Evolutionary conservation across 2,329 filamentous ascomycete species (phyloP).

Genomic region (Coniella vitis): DNA sequence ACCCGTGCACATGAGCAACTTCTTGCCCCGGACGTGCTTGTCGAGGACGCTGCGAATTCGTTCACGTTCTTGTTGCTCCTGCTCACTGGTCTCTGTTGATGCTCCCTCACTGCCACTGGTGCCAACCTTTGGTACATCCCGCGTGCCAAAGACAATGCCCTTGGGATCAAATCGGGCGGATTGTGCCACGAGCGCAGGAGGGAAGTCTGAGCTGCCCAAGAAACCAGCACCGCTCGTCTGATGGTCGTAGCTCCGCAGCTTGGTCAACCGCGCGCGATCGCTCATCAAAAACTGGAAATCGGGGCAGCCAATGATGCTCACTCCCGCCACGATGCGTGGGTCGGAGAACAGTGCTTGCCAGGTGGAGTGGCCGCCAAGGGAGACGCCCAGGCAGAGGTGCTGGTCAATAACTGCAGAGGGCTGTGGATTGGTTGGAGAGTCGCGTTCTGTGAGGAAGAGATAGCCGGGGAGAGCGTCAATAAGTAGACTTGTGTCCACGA

Average conservation of each 20-base stretch:
- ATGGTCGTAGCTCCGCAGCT: slow-evolving; percentile 52
- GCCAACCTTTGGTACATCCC: slow-evolving; percentile 24
- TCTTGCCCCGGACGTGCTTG: slow-evolving; percentile 51
- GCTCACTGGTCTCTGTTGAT: not conserved
- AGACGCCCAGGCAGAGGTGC: slow-evolving; percentile 75
- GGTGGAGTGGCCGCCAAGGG: slow-evolving; percentile 77
- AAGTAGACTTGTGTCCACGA: slow-evolving; percentile 65
- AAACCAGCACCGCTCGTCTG: slow-evolving; percentile 56
- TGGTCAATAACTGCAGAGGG: slow-evolving; percentile 39
- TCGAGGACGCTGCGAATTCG: slow-evolving; percentile 41
- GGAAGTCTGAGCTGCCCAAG: slow-evolving; percentile 73
- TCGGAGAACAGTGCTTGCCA: slow-evolving; percentile 82
- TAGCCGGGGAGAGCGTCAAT: slow-evolving; percentile 75
- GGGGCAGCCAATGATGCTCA: slow-evolving; percentile 81
- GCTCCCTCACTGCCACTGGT: too few species aligned
- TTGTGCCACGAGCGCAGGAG: slow-evolving; percentile 55
- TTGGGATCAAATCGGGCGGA: slow-evolving; percentile 68
- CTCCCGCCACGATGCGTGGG: slow-evolving; percentile 67
- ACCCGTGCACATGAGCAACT: slow-evolving; percentile 58
- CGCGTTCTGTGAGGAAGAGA: slow-evolving; percentile 45
- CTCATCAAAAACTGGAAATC: slow-evolving; percentile 74
- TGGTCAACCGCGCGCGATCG: slow-evolving; percentile 68
- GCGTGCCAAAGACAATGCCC: slow-evolving; percentile 58
- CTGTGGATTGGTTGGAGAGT: slow-evolving; percentile 20
- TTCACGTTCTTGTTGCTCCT: slow-evolving; percentile 32